Evolutionary conservation across 2,329 filamentous ascomycete species (phyloP).

Genomic region (Fusarium caatingaense): DNA sequence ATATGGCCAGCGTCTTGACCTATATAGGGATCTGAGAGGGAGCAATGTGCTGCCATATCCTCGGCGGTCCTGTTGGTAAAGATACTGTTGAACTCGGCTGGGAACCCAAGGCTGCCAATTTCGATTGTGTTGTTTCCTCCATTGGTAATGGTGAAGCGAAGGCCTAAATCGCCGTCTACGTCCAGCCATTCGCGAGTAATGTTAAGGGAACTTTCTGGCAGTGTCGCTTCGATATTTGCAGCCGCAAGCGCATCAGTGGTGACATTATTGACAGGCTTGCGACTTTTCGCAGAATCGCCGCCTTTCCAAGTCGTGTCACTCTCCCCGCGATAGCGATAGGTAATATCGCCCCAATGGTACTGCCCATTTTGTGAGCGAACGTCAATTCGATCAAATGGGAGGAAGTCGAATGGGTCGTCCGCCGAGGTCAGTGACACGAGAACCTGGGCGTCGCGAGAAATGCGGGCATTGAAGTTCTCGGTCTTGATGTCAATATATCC

Average conservation of each 20-base stretch:
- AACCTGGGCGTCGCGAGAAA: constrained; percentile 60
- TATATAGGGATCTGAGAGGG: constrained; percentile 69
- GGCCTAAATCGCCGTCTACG: constrained; percentile 59
- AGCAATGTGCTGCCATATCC: constrained; percentile 63
- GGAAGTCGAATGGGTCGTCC: constrained; percentile 62
- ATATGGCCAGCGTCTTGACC: constrained; percentile 69
- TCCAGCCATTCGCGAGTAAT: constrained; percentile 65
- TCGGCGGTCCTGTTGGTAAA: constrained; percentile 63
- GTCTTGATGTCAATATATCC: constrained; percentile 56
- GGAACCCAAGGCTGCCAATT: constrained; percentile 68
- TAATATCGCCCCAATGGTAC: constrained; percentile 70
- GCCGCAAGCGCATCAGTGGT: constrained; percentile 50
- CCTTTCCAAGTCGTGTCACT: constrained; percentile 56
- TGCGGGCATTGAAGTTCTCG: constrained; percentile 55
- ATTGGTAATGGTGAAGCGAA: constrained; percentile 65
- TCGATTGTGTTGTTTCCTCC: constrained; percentile 56
- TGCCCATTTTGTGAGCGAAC: constrained; percentile 62
- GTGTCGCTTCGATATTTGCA: constrained; percentile 56
- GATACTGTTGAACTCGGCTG: constrained; percentile 71
- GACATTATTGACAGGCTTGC: constrained; percentile 46
- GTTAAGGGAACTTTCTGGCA: constrained; percentile 55
- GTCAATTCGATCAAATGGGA: constrained; percentile 63
- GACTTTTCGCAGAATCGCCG: constrained; percentile 58
- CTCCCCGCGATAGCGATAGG: constrained; percentile 62
- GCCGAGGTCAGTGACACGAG: constrained; percentile 60